phyloP scores from a whole-genome alignment of 1,139 yeast species.

The Arxiozyma heterogenica region DNA sequence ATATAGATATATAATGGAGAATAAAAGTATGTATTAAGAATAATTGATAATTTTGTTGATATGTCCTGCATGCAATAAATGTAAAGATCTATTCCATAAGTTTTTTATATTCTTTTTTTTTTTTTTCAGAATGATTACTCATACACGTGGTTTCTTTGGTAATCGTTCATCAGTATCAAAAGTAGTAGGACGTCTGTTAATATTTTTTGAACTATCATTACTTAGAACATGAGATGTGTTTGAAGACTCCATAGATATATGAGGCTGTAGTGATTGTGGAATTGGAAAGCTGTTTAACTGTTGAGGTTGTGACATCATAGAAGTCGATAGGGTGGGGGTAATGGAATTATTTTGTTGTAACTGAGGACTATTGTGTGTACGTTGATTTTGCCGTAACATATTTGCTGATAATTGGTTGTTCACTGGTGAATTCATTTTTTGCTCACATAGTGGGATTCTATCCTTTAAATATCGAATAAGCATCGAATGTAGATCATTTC shows the following conservation, averaged over 20 bases:
- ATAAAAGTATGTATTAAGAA: too few species aligned
- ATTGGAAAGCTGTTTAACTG: not conserved
- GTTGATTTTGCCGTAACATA: not conserved
- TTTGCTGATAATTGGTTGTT: constrained; percentile 1
- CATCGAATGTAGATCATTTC: constrained; percentile 69
- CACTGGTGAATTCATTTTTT: constrained; percentile 5
- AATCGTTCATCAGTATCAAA: not conserved
- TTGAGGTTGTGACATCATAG: not conserved
- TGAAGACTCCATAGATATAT: not conserved
- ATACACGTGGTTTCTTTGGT: constrained; percentile 1
- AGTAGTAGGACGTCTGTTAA: not conserved
- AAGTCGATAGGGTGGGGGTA: not conserved
- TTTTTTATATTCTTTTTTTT: too few species aligned
- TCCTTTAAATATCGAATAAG: constrained; percentile 54
- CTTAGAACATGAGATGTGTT: not conserved
- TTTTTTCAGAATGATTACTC: not conserved
- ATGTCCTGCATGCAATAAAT: not conserved
- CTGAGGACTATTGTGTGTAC: not conserved
- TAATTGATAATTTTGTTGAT: not conserved
- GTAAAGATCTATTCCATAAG: too few species aligned
- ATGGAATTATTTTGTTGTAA: not conserved
- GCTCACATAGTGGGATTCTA: constrained; percentile 32
- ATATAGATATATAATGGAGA: too few species aligned
- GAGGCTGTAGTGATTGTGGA: not conserved
- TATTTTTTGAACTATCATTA: not conserved